These are phyloP conservation scores for Delonix regia DNA, from an alignment of 306 rosid species.

Conservation along the genomic window DNA sequence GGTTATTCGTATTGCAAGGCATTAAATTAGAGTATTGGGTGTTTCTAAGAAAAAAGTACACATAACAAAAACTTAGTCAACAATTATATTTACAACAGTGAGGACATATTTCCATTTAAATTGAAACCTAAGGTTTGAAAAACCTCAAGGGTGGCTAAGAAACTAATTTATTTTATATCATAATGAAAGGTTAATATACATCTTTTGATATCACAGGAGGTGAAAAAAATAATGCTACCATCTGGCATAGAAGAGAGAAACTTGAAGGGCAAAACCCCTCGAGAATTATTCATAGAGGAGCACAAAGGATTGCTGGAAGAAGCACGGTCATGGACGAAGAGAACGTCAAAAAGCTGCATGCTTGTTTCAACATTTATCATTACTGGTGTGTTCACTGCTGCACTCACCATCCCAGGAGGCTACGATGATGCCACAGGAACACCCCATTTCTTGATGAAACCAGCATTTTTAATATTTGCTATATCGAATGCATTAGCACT, in stretches of 20 bases:
- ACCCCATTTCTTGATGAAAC: neutral
- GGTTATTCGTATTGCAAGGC: too few species aligned
- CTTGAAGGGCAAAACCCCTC: conserved; percentile 22
- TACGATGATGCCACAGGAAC: neutral
- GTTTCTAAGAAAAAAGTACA: neutral
- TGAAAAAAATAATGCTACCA: conserved; percentile 36
- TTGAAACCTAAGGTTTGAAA: too few species aligned
- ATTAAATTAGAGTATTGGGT: neutral
- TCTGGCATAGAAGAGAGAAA: conserved; percentile 31
- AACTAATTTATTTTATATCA: too few species aligned
- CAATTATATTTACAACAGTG: too few species aligned
- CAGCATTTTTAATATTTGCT: conserved; percentile 22
- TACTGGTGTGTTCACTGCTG: conserved; percentile 40
- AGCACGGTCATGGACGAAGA: conserved; percentile 51
- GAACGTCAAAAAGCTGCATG: conserved; percentile 33
- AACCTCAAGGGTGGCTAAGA: too few species aligned
- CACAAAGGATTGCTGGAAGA: conserved; percentile 23
- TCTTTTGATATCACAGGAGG: conserved; percentile 31
- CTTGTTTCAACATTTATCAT: conserved; percentile 42
- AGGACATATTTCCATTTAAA: too few species aligned
- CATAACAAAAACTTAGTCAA: too few species aligned
- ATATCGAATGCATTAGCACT: conserved; percentile 45
- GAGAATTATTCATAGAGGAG: conserved; percentile 28
- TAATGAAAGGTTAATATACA: neutral
- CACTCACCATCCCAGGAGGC: conserved; percentile 37